Percentiles rank a stretch among this genome's conserved stretches.
phyloP scores from a whole-genome alignment of 1,139 yeast species.

The Meyerozyma athensensis region DNA sequence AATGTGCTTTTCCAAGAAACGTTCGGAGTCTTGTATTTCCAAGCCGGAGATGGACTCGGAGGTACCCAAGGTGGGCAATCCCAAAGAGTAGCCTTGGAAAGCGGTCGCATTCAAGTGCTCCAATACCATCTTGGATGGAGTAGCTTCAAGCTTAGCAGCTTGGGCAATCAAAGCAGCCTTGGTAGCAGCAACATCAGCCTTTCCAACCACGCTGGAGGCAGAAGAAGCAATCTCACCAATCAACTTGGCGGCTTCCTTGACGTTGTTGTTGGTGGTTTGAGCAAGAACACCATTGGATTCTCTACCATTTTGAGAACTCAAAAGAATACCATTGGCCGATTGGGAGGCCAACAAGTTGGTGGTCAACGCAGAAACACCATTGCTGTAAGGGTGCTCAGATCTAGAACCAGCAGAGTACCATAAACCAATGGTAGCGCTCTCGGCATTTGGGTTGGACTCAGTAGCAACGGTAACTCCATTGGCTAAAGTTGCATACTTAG shows the following conservation, averaged over 20 bases:
- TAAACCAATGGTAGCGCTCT: slow-evolving; percentile 61
- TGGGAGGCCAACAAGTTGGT: slow-evolving; percentile 45
- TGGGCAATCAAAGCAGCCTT: slow-evolving; percentile 33
- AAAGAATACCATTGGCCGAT: slow-evolving; percentile 39
- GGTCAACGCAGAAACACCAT: slow-evolving; percentile 70
- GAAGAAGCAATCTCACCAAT: slow-evolving; percentile 34
- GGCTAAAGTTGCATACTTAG: slow-evolving; percentile 65
- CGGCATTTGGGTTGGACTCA: slow-evolving; percentile 53
- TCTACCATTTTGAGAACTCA: slow-evolving; percentile 42
- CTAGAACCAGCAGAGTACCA: slow-evolving; percentile 75
- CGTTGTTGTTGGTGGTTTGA: slow-evolving; percentile 43
- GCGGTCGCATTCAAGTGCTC: slow-evolving; percentile 79
- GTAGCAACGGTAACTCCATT: slow-evolving; percentile 74
- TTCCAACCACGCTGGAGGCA: slow-evolving; percentile 26
- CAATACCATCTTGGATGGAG: slow-evolving; percentile 48
- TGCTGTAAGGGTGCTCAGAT: slow-evolving; percentile 72
- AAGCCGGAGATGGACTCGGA: slow-evolving; percentile 55
- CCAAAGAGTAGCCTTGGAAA: slow-evolving; percentile 77
- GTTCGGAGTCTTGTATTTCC: slow-evolving; percentile 52
- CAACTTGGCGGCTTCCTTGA: slow-evolving; percentile 38
- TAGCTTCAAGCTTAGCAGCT: slow-evolving; percentile 42
- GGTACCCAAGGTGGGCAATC: slow-evolving; percentile 73
- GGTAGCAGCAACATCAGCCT: slow-evolving; percentile 31
- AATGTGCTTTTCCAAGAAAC: slow-evolving; percentile 53
- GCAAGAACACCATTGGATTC: slow-evolving; percentile 54